Evolutionary conservation across 805 yeast species (phyloP), one percentile per base, ranked within the genome.

Genomic region (Nakazawaea anatomiae): DNA sequence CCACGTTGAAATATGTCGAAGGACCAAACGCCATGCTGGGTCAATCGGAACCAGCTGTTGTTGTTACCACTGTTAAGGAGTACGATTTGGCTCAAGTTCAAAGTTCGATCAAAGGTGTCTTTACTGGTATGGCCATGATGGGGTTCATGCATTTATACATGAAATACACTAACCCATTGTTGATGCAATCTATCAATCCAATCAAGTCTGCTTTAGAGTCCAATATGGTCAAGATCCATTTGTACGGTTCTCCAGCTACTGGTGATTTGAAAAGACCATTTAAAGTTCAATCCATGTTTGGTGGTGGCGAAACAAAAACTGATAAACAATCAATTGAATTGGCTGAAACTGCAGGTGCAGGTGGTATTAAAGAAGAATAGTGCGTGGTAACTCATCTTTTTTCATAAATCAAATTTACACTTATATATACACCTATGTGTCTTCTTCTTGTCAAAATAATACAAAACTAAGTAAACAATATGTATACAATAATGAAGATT

Each of bases 231-330:
- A 83, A 89, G 76, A 89, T 94, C 69, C 96, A 94, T 69, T 64
- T 94, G 52, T 87, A 87, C 61, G 90, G 90, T 59, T 74, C 79
- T 62, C 79, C 91, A 39, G 94, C 97, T 29, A 61, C 79, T 46
- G 97, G 97, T 59, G 96, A 87, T 61, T 82, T 90, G 71, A 89
- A 89, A 81, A 88, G 99, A 77, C 99, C 99, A 44, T 94, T 94
- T 84, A 88, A 88, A 77, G 82, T 91, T 53, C 82, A 90, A 48
- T 82, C 92, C 44, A 68, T 92, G 73, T 82, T 89, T 59, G 89
- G 91, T 54, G 65, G 59, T 53, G 71, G 69, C 46, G 85, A 76
- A 44, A 74, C 80, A 60, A 83, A 83, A 74, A 87, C 94, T 56
- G 97, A 90, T 72, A 89, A 89, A 76, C 87, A 87, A 61, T 74